Base-by-base conservation (phyloP, 371 early-diverging fungal genomes). In the Phascolomyces articulosus region DNA sequence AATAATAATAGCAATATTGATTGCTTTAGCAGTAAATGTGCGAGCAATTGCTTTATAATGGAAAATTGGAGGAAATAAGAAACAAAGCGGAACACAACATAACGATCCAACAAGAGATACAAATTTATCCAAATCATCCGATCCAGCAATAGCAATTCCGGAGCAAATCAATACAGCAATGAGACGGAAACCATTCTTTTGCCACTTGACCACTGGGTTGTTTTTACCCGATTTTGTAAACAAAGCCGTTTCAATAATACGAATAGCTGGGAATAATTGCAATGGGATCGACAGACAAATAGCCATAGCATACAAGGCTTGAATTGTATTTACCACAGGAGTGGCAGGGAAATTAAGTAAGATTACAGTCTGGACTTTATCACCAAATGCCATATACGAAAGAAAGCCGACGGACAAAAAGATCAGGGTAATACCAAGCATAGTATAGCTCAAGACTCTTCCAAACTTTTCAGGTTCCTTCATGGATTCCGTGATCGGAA, bases 231-330 rank as follows among this genome's bases (percentile, higher is more conserved):
- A 84, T 34, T 80, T 73, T 6, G 76, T 79, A 60, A 90, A 88
- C n/a, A 90, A 40, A 18, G 82, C 83, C 54, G 79, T 85, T 67
- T 96, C 96, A 58, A 90, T 79, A 72, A 96, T 96, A 68, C 94
- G 88, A 56, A 93, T 87, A 11, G 91, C 91, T 8, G 96, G 95
- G 78, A 94, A 96, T n/a, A 93, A 79, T 40, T 88, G 88, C 15
- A 96, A 75, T 4, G 96, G 95, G 63, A 93, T 93, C 4, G 93
- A 90, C 7, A 94, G 73, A 73, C 91, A 83, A 62, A 96, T 94
- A 21, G 96, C 95, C 28, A 94, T 63, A 6, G 91, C 91, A 73
- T 96, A 96, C 18, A 94, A 69, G 27, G 82, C 82, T 65, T 93
- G 94, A 1, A 95, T 80, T 16, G 82, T 70, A 63, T 85, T 83